Evolutionary conservation across 192 early-diverging fungal genomes (phyloP), one percentile per base, ranked within the genome.

Genomic region (Coemansia sp.): DNA sequence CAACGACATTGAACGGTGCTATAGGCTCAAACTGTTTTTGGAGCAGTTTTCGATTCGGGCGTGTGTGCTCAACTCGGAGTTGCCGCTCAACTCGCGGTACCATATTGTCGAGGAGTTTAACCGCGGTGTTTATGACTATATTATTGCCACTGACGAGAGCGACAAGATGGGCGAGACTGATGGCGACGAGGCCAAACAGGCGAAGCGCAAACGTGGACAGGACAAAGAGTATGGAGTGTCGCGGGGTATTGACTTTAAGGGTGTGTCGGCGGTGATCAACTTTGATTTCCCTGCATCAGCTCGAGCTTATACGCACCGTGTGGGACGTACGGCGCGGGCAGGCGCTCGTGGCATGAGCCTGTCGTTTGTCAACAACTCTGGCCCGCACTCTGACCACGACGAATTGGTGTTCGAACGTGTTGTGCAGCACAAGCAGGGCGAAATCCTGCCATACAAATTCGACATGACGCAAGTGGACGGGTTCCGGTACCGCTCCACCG

Each of bases 31-130:
- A 64, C 81, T 99, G 61, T 99, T 97, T 68, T 71, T 99, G 72
- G 95, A 99, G 81, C 94, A 97, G 76, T 99, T 99, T 74, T 91
- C 91, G 6, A 91, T 97, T 65, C 89, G 86, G 38, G 86, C 89
- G 22, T 94, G 93, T 31, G 92, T 96, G 8, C 82, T 99, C 57
- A 97, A 99, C 84, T 93, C 93, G 31, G 95, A 94, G 83, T 72
- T 99, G 70, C 97, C 97, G 4, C 70, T 96, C 66, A 94, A 94
- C 70, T 91, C 91, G 37, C 80, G 94, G 64, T 90, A 90, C 59
- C 95, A 97, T 68, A 95, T 97, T 69, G 93, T 99, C 12, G 91
- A 97, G 54, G 97, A 97, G 71, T 97, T 97, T 71, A 97, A 97
- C 75, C 88, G 92, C 61, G 97, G 97, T 9, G 85, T 94, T 1